Evolutionary conservation across 2,329 filamentous ascomycete genomes (phyloP).

Genomic region (Paramyrothecium sp.): DNA sequence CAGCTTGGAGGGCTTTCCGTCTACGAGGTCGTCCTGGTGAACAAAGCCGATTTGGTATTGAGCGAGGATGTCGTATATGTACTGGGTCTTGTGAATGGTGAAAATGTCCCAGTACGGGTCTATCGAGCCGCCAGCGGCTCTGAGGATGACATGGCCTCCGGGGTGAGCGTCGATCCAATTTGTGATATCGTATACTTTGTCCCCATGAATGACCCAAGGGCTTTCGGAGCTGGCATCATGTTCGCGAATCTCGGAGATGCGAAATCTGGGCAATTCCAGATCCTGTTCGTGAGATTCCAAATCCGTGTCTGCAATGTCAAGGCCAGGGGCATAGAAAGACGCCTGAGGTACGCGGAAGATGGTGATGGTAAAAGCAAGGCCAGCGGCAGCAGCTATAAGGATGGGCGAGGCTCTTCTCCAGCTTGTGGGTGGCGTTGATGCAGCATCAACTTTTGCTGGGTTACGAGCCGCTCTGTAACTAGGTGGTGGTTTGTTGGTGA

Average conservation of each 20-base stretch:
- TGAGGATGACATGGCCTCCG: conserved; percentile 66
- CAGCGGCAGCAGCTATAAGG: not conserved
- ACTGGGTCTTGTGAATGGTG: conserved; percentile 63
- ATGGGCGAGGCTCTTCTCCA: not conserved
- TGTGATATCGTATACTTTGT: conserved; percentile 69
- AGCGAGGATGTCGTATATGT: conserved; percentile 64
- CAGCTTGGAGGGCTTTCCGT: conserved; percentile 52
- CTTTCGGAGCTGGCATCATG: conserved; percentile 50
- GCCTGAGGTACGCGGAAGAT: not conserved
- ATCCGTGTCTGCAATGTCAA: not conserved
- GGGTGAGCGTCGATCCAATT: conserved; percentile 66
- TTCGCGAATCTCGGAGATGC: conserved; percentile 48
- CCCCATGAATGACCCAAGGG: conserved; percentile 64
- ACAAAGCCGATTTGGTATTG: conserved; percentile 63
- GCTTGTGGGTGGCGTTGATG: not conserved
- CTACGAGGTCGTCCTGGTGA: conserved; percentile 55
- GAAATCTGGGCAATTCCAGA: conserved; percentile 45
- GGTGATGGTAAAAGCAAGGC: not conserved
- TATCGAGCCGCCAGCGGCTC: conserved; percentile 62
- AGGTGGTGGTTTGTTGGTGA: not conserved
- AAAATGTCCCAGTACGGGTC: conserved; percentile 72
- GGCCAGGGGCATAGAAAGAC: conserved; percentile 1
- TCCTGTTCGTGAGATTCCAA: conserved; percentile 26
- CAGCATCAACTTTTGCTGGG: no score
- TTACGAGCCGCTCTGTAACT: not conserved